phyloP scores from a whole-genome alignment of 2,329 filamentous ascomycete genomes.

The Torrubiella hemipterigena region DNA sequence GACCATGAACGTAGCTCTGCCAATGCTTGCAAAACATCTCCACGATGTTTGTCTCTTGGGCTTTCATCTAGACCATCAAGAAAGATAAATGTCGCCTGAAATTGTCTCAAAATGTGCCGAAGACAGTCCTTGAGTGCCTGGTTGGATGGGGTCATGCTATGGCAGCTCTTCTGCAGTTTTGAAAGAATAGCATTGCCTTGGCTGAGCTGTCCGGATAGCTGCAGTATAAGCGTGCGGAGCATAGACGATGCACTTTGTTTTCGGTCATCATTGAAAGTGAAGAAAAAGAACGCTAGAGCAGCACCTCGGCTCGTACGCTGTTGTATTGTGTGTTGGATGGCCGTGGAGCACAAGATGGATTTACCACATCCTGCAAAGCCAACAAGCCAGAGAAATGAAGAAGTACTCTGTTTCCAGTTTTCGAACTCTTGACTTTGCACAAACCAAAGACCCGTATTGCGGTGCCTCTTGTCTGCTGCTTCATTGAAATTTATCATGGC shows the following conservation, averaged over 20 bases:
- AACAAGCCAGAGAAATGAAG: constrained; percentile 25
- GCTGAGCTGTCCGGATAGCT: constrained; percentile 17
- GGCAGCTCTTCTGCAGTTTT: constrained; percentile 9
- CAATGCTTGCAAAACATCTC: no score
- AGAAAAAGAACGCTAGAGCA: constrained; percentile 25
- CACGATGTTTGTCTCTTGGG: constrained; percentile 12
- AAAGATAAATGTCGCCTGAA: constrained; percentile 20
- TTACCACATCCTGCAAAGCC: constrained; percentile 28
- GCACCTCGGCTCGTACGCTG: constrained; percentile 10
- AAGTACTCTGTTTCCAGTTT: background rate
- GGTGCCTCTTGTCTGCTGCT: background rate
- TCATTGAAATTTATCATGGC: background rate
- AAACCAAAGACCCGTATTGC: constrained; percentile 16
- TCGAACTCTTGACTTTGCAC: constrained; percentile 1
- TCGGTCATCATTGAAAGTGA: constrained; percentile 21
- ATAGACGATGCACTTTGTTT: constrained; percentile 19
- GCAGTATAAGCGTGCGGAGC: constrained; percentile 19
- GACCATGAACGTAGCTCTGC: no score
- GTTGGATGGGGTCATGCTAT: constrained; percentile 9
- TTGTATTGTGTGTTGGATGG: constrained; percentile 16
- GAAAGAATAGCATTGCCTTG: constrained; percentile 8
- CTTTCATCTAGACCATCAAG: constrained; percentile 26
- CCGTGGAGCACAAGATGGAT: constrained; percentile 23
- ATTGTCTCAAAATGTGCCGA: constrained; percentile 11
- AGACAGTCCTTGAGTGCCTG: constrained; percentile 12